Conservation (phyloP, 192 early-diverging fungal genomes). For the Globomyces pollinis-pini region DNA sequence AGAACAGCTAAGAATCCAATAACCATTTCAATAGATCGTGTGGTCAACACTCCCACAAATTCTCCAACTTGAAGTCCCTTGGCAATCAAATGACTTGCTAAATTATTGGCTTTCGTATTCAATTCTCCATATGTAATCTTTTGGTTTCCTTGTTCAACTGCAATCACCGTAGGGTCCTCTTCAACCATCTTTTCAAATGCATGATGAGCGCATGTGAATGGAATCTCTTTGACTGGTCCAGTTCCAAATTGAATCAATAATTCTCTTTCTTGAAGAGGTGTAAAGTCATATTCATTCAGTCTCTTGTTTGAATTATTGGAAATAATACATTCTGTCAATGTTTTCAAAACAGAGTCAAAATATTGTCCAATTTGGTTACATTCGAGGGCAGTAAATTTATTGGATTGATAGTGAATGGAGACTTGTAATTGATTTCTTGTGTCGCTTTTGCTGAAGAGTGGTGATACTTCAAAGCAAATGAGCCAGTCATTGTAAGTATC, state of each 20-base stretch:
- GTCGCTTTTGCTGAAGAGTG: no score
- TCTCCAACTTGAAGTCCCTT: constrained; percentile 6
- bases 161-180: background rate
- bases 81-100: constrained; percentile 12
- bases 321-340: no score
- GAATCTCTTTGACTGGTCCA: background rate
- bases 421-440: no score
- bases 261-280: no score
- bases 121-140: constrained; percentile 27
- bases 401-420: no score
- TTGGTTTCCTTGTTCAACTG: background rate
- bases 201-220: background rate
- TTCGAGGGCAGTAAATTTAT: no score
- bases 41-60: constrained; percentile 13
- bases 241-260: background rate
- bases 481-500: no score
- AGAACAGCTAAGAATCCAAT: constrained; percentile 21
- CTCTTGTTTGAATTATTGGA: no score
- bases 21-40: constrained; percentile 23
- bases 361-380: no score
- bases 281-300: no score
- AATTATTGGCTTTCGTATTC: constrained; percentile 11
- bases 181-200: constrained; percentile 6
- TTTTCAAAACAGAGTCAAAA: no score
- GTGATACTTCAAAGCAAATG: no score